These are phyloP conservation scores for Crepidotus sp. DNA, from an alignment of 1,284 basidiomycete genomes.

Conservation along the genomic window DNA sequence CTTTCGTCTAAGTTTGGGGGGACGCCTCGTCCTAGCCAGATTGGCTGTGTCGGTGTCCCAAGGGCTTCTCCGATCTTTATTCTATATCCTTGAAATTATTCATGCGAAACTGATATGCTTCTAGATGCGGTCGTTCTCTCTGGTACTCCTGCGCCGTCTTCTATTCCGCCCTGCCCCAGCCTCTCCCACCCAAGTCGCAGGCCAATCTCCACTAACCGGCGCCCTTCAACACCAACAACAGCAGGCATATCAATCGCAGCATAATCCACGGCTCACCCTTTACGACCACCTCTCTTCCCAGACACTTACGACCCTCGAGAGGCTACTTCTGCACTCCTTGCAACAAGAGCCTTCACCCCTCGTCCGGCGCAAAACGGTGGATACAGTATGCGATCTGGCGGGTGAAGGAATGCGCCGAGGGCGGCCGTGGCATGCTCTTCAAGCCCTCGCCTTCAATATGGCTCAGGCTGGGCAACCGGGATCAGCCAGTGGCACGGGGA, in stretches of 20 bases:
- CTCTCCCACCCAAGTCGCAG: slow-evolving; percentile 17
- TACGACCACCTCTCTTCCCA: slow-evolving; percentile 66
- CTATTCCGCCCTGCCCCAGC: slow-evolving; percentile 48
- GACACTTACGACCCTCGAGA: slow-evolving; percentile 57
- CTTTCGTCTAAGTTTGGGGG: not conserved
- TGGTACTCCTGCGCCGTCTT: slow-evolving; percentile 66
- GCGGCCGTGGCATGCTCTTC: slow-evolving; percentile 69
- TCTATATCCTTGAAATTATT: not conserved
- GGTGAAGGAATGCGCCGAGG: slow-evolving; percentile 65
- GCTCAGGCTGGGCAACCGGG: slow-evolving; percentile 37
- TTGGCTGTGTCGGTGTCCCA: not conserved
- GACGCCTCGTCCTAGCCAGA: no score
- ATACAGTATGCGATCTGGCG: slow-evolving; percentile 65
- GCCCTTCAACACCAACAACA: slow-evolving; percentile 15
- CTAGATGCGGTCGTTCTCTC: slow-evolving; percentile 75
- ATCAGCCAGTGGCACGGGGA: slow-evolving; percentile 20
- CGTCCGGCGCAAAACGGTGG: slow-evolving; percentile 62
- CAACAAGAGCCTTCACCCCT: slow-evolving; percentile 45
- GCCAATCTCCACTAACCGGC: slow-evolving; percentile 7
- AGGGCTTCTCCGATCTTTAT: not conserved
- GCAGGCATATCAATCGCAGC: slow-evolving; percentile 19
- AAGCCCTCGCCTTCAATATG: slow-evolving; percentile 62
- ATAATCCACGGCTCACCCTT: slow-evolving; percentile 37
- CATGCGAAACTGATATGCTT: slow-evolving; percentile 1
- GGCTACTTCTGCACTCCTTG: slow-evolving; percentile 59